These are phyloP conservation scores for Kwoniella shandongensis DNA, from an alignment of 768 basidiomycete genomes.

Conservation along the genomic window DNA sequence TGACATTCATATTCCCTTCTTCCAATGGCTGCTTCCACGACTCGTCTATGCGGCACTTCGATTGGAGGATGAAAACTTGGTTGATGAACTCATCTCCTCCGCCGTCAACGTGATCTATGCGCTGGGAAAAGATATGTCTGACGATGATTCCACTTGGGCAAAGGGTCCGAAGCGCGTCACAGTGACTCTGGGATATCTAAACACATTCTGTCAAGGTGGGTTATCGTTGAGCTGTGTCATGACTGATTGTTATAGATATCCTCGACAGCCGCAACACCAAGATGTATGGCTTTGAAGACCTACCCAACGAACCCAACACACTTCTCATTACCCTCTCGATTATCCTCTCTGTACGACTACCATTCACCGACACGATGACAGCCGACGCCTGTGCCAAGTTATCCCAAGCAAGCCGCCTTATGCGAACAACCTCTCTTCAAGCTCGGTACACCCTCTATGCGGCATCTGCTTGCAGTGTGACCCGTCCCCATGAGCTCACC, in stretches of 20 bases:
- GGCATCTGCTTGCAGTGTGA: not conserved
- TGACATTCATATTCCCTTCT: slow-evolving; percentile 29
- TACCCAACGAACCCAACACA: not conserved
- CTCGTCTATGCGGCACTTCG: slow-evolving; percentile 24
- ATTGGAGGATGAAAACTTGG: slow-evolving; percentile 8
- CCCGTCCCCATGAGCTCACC: slow-evolving; percentile 2
- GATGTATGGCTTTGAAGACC: slow-evolving; percentile 2
- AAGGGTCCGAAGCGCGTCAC: slow-evolving; percentile 14
- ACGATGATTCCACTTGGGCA: slow-evolving; percentile 16
- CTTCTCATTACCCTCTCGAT: slow-evolving; percentile 7
- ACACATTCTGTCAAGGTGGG: slow-evolving; percentile 24
- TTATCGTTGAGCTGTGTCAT: not conserved
- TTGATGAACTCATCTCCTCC: slow-evolving; percentile 20
- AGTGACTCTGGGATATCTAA: slow-evolving; percentile 18
- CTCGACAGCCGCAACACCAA: not conserved
- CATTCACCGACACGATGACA: slow-evolving; percentile 9
- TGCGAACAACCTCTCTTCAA: slow-evolving; percentile 2
- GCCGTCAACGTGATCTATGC: slow-evolving; percentile 10
- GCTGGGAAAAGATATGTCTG: slow-evolving; percentile 24
- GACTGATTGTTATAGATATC: slow-evolving; percentile 7
- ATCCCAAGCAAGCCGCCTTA: slow-evolving; percentile 7
- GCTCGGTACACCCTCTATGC: slow-evolving; percentile 4
- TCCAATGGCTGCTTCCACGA: slow-evolving; percentile 44
- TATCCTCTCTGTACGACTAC: not conserved
- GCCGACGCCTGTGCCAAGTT: slow-evolving; percentile 4